Evolutionary conservation across 768 basidiomycete genomes (phyloP), one percentile per base, ranked within the genome.

Genomic region (Calocybe gangraenosa): DNA sequence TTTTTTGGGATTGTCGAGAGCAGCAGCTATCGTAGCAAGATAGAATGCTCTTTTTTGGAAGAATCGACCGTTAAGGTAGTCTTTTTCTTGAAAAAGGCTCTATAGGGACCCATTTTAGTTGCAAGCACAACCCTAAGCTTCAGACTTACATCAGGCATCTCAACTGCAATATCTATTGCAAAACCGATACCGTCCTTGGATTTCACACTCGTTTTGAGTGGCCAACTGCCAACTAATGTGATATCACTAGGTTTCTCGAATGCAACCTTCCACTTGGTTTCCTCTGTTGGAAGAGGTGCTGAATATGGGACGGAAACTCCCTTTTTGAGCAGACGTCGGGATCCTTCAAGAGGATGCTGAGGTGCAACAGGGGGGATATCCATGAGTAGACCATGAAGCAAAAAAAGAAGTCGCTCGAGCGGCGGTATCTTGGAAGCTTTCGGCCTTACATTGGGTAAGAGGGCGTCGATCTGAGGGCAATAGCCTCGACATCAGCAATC

Each of bases 21-120:
- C 76, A 7, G 76, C 71, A 1, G 89, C 87, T 36, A 98, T 68
- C 3, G 77, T 78, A 6, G 92, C 86, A 15, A 97, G 76, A 64
- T 91, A 99, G 60, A 87, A 92, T 0, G 91, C 84, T 31, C 90
- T 75, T 60, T 98, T 98, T 60, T 94, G 87, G 60, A 95, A 94
- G 62, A 87, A 92, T 9, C 96, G 80, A 7, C 82, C 78, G 58
- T 93, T 85, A 46, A 92, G 70, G 52, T 92, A 90, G 59, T 98
- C 94, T 60, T 98, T 99, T 58, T 94, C 91, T 68, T 95, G 91
- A 58, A 98, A 94, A n/a, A 96, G 69, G 37, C 54, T 62, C 87
- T 88, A 43, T n/a, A n/a, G n/a, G 15, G 10, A 45, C n/a, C 25
- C 30, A 46, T 8, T 22, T 64, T 22, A 61, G 51, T 42, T 10